Evolutionary conservation across 1,284 basidiomycete genomes (phyloP).

Genomic region (Moniliella sp.): DNA sequence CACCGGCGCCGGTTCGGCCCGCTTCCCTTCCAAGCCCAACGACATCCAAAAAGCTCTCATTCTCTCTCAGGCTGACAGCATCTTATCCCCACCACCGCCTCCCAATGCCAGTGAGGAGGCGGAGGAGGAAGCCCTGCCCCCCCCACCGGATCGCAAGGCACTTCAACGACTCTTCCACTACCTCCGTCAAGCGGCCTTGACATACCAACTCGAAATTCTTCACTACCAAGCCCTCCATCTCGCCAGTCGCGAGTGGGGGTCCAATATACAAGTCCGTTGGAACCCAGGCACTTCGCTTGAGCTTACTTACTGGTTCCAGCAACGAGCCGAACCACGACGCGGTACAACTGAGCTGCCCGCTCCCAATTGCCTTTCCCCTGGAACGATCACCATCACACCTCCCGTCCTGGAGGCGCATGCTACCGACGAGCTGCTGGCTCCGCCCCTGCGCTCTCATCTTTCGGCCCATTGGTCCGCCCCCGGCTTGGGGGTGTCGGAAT

Average conservation of each 20-base stretch:
- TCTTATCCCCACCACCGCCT: conserved; percentile 8
- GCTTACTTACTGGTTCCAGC: background rate
- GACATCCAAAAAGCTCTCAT: conserved; percentile 10
- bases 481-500: no score
- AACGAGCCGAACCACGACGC: no score
- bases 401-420: no score
- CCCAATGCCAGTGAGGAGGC: background rate
- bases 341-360: no score
- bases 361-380: no score
- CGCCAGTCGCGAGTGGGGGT: conserved; percentile 15
- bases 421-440: no score
- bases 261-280: conserved; percentile 7
- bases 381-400: no score
- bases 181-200: no score
- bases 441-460: no score
- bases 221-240: conserved; percentile 19
- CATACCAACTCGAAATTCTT: conserved; percentile 27
- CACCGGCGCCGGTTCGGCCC: conserved; percentile 9
- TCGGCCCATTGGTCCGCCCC: no score
- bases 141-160: conserved; percentile 2
- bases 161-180: no score
- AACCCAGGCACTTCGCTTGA: conserved; percentile 6
- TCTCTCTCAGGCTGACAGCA: conserved; percentile 12
- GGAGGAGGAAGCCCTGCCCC: background rate
- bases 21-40: conserved; percentile 12